These are phyloP conservation scores for Candida tetrigidarum DNA, from an alignment of 1,139 yeast species.

Conservation along the genomic window DNA sequence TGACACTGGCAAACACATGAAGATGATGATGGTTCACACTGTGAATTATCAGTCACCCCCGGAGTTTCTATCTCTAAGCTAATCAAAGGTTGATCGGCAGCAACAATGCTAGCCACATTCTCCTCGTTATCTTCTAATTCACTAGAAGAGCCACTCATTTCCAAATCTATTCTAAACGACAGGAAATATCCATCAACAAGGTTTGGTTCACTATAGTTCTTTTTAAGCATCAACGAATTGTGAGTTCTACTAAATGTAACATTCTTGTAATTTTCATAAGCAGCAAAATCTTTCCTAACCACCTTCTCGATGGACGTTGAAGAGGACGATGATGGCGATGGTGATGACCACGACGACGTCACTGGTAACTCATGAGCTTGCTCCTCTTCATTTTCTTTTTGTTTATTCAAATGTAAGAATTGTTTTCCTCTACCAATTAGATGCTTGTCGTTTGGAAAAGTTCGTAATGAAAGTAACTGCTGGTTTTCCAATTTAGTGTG, in stretches of 20 bases:
- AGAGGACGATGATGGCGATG: neutral
- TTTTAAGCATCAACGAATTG: slow-evolving; percentile 1
- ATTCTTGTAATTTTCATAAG: slow-evolving; percentile 4
- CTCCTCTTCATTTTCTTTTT: slow-evolving; percentile 10
- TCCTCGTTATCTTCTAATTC: neutral
- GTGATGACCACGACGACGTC: neutral
- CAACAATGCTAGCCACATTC: neutral
- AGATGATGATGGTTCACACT: slow-evolving; percentile 2
- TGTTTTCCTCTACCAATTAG: slow-evolving; percentile 13
- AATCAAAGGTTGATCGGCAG: slow-evolving; percentile 1
- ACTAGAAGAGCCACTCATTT: neutral
- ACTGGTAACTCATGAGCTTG: slow-evolving; percentile 1
- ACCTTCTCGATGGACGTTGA: slow-evolving; percentile 5
- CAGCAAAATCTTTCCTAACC: slow-evolving; percentile 5
- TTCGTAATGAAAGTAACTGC: slow-evolving; percentile 45
- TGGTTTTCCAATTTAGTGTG: slow-evolving; percentile 40
- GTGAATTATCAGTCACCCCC: slow-evolving; percentile 4
- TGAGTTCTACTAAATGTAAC: slow-evolving; percentile 2
- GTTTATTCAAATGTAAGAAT: neutral
- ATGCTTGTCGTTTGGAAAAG: slow-evolving; percentile 31
- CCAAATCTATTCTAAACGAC: slow-evolving; percentile 11
- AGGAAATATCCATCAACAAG: slow-evolving; percentile 10
- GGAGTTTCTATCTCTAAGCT: neutral
- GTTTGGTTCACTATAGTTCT: slow-evolving; percentile 7
- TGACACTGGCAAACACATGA: slow-evolving; percentile 14